Base-by-base conservation (phyloP, 2,329 filamentous ascomycete species). In the Thyridium curvatum region DNA sequence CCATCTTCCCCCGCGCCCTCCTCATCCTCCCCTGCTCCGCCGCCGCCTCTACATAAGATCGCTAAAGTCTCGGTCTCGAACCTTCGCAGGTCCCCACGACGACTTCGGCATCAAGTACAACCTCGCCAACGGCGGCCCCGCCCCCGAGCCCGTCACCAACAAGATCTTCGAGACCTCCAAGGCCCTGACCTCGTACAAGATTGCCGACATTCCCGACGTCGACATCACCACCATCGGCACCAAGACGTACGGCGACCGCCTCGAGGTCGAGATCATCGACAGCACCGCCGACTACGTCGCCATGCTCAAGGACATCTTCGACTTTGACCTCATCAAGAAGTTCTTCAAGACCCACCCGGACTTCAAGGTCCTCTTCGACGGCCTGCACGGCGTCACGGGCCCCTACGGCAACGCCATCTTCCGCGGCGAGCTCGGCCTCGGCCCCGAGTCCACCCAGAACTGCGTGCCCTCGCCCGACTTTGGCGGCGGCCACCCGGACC, bases 91-190 rank as follows among this genome's bases (percentile, higher is more conserved):
- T 37, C 93, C 93, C 46, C 84, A 79, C 52, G 85, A 93, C 61
- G 93, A 98, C 68, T 98, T 98, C 55, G 93, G 93, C 53, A 98
- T 98, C 82, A 98, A 98, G 73, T 98, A 98, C 79, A 98, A 98
- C 75, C 75, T 98, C 43, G 74, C 88, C 62, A 97, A 98, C 59
- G 93, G 93, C 54, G 93, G 90, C 41, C 93, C 93, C 32, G 93
- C 93, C 41, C 93, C 93, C 42, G 93, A 98, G 66, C 84, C 86
- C 39, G 87, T 98, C 50, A 98, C 93, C 51, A 94, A 98, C 80
- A 95, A 94, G 72, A 97, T 98, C 63, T 97, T 79, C 70, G 87
- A 91, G 54, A 80, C 82, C 45, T 91, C 91, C 52, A 97, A 96
- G 76, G 81, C 76, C 47, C 75, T 98, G 52, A 86, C 80, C 33